These are phyloP conservation scores for Mychonastes homosphaera DNA, from an alignment of 139 green algal species.

Conservation along the genomic window DNA sequence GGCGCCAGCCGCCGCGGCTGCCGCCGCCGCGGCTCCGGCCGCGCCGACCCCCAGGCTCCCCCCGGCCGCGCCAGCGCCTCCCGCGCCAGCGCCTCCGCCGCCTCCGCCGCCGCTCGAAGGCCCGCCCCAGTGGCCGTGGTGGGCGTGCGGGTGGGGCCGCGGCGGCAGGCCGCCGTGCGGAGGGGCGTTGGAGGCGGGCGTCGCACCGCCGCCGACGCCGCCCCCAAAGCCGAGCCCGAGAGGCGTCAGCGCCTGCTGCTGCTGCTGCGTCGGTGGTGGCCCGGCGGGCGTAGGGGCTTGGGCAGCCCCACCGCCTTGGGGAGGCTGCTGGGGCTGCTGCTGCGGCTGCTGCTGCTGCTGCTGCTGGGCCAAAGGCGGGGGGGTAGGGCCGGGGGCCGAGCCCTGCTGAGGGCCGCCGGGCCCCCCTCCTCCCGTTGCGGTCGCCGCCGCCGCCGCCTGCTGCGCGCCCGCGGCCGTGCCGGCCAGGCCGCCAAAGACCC, in stretches of 20 bases:
- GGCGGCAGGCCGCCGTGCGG: constrained; percentile 3
- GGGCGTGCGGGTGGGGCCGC: constrained; percentile 5
- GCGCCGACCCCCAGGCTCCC: constrained; percentile 1
- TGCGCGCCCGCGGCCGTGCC: constrained; percentile 17
- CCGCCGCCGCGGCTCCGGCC: not conserved
- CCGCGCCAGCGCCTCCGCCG: no score
- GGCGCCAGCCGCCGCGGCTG: not conserved
- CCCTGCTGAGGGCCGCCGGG: no score
- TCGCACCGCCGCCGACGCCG: not conserved
- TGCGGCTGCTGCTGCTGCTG: constrained; percentile 10
- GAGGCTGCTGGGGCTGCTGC: not conserved
- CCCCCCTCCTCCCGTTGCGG: no score
- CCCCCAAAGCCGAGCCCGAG: not conserved
- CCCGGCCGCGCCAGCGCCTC: not conserved
- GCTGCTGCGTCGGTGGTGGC: no score
- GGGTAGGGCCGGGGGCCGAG: no score
- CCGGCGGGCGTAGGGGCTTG: not conserved
- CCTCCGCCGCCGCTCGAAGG: not conserved
- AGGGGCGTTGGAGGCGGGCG: not conserved
- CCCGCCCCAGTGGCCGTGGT: not conserved
- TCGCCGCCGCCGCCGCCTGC: no score
- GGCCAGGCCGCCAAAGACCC: constrained; percentile 15
- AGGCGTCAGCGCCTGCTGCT: constrained; percentile 2
- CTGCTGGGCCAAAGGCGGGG: no score
- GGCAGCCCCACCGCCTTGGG: not conserved